Percentiles rank a stretch among this genome's conserved stretches.
These are phyloP conservation scores for Globisporangium nagaii DNA, from an alignment of 352 stramenopile genomes.

Conservation along the genomic window DNA sequence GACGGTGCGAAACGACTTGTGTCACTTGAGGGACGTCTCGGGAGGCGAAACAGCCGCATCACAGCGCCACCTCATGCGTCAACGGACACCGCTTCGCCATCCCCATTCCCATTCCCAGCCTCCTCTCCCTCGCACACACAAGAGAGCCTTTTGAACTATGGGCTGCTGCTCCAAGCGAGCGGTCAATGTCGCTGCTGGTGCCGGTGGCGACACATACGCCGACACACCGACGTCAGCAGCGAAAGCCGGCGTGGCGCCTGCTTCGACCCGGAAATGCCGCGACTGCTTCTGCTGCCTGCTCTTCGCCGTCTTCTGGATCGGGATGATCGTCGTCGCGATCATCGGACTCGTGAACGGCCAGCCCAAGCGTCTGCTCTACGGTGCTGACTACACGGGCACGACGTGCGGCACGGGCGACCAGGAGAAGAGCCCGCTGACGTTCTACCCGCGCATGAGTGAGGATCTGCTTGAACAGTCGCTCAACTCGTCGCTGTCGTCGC, in stretches of 20 bases:
- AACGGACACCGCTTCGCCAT: not conserved
- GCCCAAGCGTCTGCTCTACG: slow-evolving; percentile 63
- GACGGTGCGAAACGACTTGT: not conserved
- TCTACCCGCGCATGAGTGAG: slow-evolving; percentile 75
- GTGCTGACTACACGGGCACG: slow-evolving; percentile 67
- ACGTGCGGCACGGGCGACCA: slow-evolving; percentile 53
- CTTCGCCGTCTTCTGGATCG: slow-evolving; percentile 72
- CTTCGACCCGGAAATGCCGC: slow-evolving; percentile 51
- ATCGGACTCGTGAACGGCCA: slow-evolving; percentile 60
- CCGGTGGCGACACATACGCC: slow-evolving; percentile 13
- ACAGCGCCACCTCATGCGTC: not conserved
- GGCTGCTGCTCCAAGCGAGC: slow-evolving; percentile 62
- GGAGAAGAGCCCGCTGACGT: slow-evolving; percentile 32
- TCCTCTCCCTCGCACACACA: too few species aligned
- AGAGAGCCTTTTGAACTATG: too few species aligned
- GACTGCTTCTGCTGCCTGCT: slow-evolving; percentile 62
- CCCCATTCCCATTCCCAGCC: not conserved
- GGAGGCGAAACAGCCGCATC: not conserved
- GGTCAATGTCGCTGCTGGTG: slow-evolving; percentile 22
- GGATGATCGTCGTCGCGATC: slow-evolving; percentile 54
- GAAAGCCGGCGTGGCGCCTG: slow-evolving; percentile 44
- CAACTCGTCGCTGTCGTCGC: slow-evolving; percentile 30
- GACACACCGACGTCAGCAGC: slow-evolving; percentile 13
- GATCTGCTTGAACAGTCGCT: slow-evolving; percentile 59
- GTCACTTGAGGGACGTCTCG: too few species aligned